Base-by-base conservation (phyloP, 441 rosid genomes). In the Euphorbia celastroides region DNA sequence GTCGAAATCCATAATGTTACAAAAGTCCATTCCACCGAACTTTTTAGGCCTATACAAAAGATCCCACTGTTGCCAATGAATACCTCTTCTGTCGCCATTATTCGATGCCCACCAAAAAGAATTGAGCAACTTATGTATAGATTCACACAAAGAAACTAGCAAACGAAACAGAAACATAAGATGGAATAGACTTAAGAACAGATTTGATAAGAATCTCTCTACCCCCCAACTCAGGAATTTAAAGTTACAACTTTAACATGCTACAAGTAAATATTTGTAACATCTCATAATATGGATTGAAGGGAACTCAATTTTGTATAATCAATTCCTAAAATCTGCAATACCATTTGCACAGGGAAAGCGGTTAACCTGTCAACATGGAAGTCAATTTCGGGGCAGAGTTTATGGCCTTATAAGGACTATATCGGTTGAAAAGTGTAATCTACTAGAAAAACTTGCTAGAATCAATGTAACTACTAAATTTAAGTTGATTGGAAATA, bases 321-420 rank as follows among this genome's bases (percentile, higher is more conserved):
- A n/a, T n/a, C n/a, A n/a, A n/a, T n/a, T n/a, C n/a, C n/a, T n/a
- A n/a, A n/a, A n/a, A n/a, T n/a, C n/a, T n/a, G n/a, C n/a, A n/a
- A n/a, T n/a, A n/a, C n/a, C n/a, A n/a, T n/a, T n/a, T n/a, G n/a
- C n/a, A 32, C 62, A 28, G 82, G 83, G 16, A 77, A 61, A 44
- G 63, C 77, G 23, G 79, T 74, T 19, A 80, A 75, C 55, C 72
- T 77, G 50, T 81, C 75, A 0, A 77, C 73, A 44, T 72, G 78
- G 82, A 74, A 68, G 74, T 79, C 82, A 19, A 0, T 77, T 50
- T 68, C 22, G 1, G 69, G 54, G n/a, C 67, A 62, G 44, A 80
- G 69, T 64, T 38, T 32, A 17, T 62, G 75, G 78, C 66, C 72
- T 10, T 50, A n/a, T 20, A 19, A 68, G 19, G 67, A 72, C 79